Conservation (phyloP, 139 green algal species). For the Deuterostichococcus epilithicus region DNA sequence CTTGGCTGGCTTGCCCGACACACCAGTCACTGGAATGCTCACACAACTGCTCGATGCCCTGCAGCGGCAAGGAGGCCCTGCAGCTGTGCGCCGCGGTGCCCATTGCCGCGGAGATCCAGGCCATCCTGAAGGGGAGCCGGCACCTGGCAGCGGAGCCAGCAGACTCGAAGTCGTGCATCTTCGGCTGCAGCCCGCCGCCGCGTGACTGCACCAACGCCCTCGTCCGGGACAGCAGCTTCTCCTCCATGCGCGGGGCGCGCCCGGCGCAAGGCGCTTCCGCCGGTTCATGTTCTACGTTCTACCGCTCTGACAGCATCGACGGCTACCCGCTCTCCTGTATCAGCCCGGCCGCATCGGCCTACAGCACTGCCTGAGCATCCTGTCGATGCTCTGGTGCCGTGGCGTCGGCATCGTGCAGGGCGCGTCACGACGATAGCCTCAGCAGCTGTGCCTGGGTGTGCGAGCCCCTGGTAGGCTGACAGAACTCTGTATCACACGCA, state of each 20-base stretch:
- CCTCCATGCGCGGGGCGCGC: neutral
- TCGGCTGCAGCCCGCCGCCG: slow-evolving; percentile 21
- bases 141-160: slow-evolving; percentile 1
- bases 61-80: neutral
- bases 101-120: neutral
- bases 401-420: too few relatives aligned
- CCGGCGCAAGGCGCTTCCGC: too few relatives aligned
- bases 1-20: too few relatives aligned
- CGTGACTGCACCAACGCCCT: slow-evolving; percentile 1
- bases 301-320: neutral
- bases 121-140: neutral
- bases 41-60: too few relatives aligned
- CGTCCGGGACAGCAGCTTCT: neutral
- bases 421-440: too few relatives aligned
- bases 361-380: slow-evolving; percentile 16
- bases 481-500: slow-evolving; percentile 1
- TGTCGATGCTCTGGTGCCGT: too few relatives aligned
- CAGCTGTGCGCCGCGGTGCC: neutral
- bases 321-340: neutral
- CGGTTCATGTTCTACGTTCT: slow-evolving; percentile 1
- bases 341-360: slow-evolving; percentile 10
- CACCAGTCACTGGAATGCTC: too few relatives aligned
- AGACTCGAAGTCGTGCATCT: slow-evolving; percentile 5
- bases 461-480: too few relatives aligned
- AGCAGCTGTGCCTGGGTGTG: too few relatives aligned